Evolutionary conservation across 352 stramenopile genomes (phyloP).

Genomic region (Phytopythium aichiense): DNA sequence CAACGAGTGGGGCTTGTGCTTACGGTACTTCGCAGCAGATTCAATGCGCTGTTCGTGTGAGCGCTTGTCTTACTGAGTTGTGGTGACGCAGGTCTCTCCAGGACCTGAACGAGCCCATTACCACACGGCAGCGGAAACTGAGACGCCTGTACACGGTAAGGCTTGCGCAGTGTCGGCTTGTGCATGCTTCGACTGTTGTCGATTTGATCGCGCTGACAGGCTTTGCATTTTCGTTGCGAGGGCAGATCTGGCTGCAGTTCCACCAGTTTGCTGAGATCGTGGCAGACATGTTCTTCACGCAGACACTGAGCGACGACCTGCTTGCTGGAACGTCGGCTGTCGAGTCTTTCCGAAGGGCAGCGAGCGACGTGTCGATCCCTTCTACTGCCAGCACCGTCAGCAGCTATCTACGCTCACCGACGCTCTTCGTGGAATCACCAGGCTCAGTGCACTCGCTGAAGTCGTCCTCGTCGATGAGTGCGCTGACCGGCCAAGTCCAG

Average conservation of each 20-base stretch:
- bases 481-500: conserved; percentile 13
- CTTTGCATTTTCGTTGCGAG: not conserved
- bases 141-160: conserved; percentile 58
- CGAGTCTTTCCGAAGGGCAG: conserved; percentile 22
- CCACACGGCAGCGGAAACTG: conserved; percentile 38
- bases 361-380: conserved; percentile 22
- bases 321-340: conserved; percentile 13
- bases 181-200: not conserved
- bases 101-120: conserved; percentile 30
- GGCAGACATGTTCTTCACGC: conserved; percentile 62
- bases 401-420: not conserved
- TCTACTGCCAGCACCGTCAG: conserved; percentile 6
- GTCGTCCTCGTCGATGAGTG: conserved; percentile 28
- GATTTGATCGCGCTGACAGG: not conserved
- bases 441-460: conserved; percentile 10
- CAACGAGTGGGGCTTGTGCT: conserved; percentile 76
- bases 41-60: not conserved
- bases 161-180: not conserved
- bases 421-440: conserved; percentile 1
- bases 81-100: conserved; percentile 18
- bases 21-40: conserved; percentile 24
- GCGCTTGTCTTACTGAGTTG: not conserved
- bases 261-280: conserved; percentile 64
- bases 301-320: conserved; percentile 25
- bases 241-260: conserved; percentile 79